Base-by-base conservation (phyloP, 305 asterid genomes). In the Fraxinus sp. region DNA sequence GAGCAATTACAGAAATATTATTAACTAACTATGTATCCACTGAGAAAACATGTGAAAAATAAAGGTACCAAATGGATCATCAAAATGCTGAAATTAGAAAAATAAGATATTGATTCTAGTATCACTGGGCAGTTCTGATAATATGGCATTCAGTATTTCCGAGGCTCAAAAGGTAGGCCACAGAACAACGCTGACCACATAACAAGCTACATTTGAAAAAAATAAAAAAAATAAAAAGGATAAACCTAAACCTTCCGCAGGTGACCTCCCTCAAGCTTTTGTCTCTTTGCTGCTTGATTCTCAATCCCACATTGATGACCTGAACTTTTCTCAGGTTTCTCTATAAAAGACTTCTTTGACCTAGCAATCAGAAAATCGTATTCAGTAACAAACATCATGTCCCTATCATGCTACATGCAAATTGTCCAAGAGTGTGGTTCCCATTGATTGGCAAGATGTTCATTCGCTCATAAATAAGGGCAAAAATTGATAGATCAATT, bases 261-360 rank as follows among this genome's bases (percentile, higher is more conserved):
- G 84, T 89, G 97, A 87, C 99, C 99, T 78, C 95, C 93, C 62
- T 93, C 99, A 79, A 96, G 98, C 89, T 96, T 96, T 87, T 94
- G 98, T 78, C 99, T 93, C 91, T 96, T 96, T 62, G 97, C 90
- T 85, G 98, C 96, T 90, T 96, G 99, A 88, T 89, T 92, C 82
- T 96, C 99, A 62, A 86, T 55, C 71, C 81, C 88, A 86, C 85
- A 78, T 75, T 85, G 80, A 79, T 78, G 89, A 79, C 87, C 71
- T 41, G 89, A 71, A 86, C 80, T 91, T 85, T 90, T 90, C 57
- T 91, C 89, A 36, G 85, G 75, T 86, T 89, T 92, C 74, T 89
- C 94, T 26, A 80, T 46, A 84, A 84, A 72, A 3, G 87, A 83
- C 44, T 84, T 76, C 71, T 81, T 86, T 84, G 92, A 80, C 93